Conservation (phyloP, 2,329 filamentous ascomycete species). For the Thermoascus crustaceus region DNA sequence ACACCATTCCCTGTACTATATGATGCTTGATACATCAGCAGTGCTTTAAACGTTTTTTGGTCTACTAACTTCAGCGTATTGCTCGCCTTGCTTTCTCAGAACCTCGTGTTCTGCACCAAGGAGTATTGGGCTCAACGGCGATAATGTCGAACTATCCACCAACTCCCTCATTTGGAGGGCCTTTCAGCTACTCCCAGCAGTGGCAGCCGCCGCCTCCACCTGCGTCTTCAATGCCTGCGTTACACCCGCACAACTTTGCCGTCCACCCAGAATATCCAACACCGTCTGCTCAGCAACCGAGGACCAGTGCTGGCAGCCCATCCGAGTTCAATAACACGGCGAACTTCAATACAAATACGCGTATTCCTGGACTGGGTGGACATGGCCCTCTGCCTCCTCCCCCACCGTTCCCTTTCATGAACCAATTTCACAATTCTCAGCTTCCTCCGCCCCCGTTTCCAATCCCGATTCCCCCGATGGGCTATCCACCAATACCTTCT, state of each 20-base stretch:
- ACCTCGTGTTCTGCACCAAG: not conserved
- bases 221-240: slow-evolving; percentile 16
- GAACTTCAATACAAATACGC: slow-evolving; percentile 20
- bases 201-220: slow-evolving; percentile 27
- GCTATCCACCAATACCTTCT: slow-evolving; percentile 15
- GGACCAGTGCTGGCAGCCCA: slow-evolving; percentile 8
- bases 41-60: slow-evolving; percentile 2
- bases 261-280: slow-evolving; percentile 17
- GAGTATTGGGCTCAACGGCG: slow-evolving; percentile 1
- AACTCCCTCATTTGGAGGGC: slow-evolving; percentile 36
- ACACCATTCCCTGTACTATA: not conserved
- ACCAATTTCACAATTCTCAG: slow-evolving; percentile 26
- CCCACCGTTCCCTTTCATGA: slow-evolving; percentile 22
- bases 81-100: not conserved
- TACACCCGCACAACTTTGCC: slow-evolving; percentile 19
- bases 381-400: slow-evolving; percentile 18
- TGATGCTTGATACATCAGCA: not conserved
- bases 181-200: slow-evolving; percentile 27
- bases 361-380: slow-evolving; percentile 22
- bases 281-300: slow-evolving; percentile 15
- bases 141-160: slow-evolving; percentile 43
- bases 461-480: slow-evolving; percentile 17
- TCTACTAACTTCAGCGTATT: slow-evolving; percentile 3
- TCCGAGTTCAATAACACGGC: slow-evolving; percentile 17
- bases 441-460: slow-evolving; percentile 24